A percentile compares a stretch with the other conserved stretches of the same genome.
Evolutionary conservation across 2,329 filamentous ascomycete species (phyloP).

Genomic region (Graphium sp.): DNA sequence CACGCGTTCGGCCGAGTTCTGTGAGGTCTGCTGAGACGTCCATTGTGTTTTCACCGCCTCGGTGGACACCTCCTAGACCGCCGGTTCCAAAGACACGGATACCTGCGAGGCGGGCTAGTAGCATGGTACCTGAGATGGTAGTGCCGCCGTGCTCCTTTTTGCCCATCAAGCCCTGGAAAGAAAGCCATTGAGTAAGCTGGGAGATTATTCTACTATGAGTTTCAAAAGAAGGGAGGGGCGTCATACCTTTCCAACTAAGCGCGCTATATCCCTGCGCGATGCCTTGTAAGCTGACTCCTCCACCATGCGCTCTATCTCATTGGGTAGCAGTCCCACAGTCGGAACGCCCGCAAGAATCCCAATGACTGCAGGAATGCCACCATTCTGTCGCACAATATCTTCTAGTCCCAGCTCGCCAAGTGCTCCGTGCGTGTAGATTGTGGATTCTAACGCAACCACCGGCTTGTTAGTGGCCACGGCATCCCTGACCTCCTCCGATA

Average conservation of each 20-base stretch:
- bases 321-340: constrained; percentile 55
- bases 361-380: constrained; percentile 78
- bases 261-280: constrained; percentile 74
- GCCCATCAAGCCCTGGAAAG: constrained; percentile 43
- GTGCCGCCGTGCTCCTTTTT: constrained; percentile 71
- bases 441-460: constrained; percentile 84
- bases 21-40: constrained; percentile 92
- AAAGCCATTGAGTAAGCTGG: no score
- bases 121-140: constrained; percentile 84
- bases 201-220: no score
- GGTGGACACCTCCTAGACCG: constrained; percentile 85
- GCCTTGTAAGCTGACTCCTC: constrained; percentile 58
- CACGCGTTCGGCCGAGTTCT: constrained; percentile 79
- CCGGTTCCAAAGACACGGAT: constrained; percentile 92
- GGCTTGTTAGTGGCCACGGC: constrained; percentile 61
- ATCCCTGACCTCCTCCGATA: constrained; percentile 71
- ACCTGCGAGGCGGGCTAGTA: constrained; percentile 70
- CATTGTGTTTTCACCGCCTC: constrained; percentile 71
- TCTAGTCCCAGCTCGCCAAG: constrained; percentile 66
- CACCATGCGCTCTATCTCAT: constrained; percentile 61
- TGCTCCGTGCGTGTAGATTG: constrained; percentile 91
- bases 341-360: constrained; percentile 74
- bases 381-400: constrained; percentile 62
- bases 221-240: neutral
- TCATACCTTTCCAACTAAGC: constrained; percentile 60